Conservation (phyloP, 495 filamentous ascomycete species). For the Tuber melanosporum region DNA sequence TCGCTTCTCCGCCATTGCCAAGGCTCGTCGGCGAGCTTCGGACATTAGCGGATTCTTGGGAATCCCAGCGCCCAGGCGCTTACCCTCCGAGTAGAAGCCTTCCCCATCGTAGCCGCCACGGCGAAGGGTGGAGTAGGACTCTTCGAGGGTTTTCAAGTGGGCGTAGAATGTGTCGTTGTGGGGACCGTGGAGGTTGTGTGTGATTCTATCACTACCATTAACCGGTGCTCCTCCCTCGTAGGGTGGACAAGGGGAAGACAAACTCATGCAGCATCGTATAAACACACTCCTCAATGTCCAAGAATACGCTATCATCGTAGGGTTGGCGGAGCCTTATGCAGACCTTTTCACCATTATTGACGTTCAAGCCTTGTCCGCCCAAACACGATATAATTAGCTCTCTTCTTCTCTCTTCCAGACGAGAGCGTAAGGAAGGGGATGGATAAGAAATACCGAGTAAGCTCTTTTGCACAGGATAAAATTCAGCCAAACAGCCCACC, state of each 20-base stretch:
- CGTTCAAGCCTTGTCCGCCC: slow-evolving; percentile 58
- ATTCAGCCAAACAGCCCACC: slow-evolving; percentile 74
- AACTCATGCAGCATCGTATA: slow-evolving; percentile 95
- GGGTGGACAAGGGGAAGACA: slow-evolving; percentile 25
- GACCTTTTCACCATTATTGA: slow-evolving; percentile 68
- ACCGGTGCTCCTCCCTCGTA: background rate
- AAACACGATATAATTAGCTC: slow-evolving; percentile 9
- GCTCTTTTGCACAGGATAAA: slow-evolving; percentile 68
- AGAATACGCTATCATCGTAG: slow-evolving; percentile 66
- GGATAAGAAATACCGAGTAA: slow-evolving; percentile 55
- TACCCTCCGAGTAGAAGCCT: slow-evolving; percentile 72
- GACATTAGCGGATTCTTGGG: slow-evolving; percentile 49
- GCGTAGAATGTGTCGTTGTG: slow-evolving; percentile 78
- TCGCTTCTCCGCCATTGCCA: slow-evolving; percentile 68
- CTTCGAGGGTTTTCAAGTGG: slow-evolving; percentile 79
- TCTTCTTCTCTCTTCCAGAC: background rate
- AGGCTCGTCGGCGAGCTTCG: slow-evolving; percentile 69
- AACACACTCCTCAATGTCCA: slow-evolving; percentile 69
- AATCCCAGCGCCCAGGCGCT: slow-evolving; percentile 56
- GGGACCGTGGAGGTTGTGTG: slow-evolving; percentile 76
- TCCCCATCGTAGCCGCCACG: slow-evolving; percentile 87
- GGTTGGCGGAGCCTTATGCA: slow-evolving; percentile 76
- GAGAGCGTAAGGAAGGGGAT: background rate
- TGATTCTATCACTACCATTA: slow-evolving; percentile 48
- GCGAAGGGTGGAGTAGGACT: slow-evolving; percentile 68